Evolutionary conservation across 371 early-diverging fungal genomes (phyloP).

Genomic region (Entomophthora muscae): DNA sequence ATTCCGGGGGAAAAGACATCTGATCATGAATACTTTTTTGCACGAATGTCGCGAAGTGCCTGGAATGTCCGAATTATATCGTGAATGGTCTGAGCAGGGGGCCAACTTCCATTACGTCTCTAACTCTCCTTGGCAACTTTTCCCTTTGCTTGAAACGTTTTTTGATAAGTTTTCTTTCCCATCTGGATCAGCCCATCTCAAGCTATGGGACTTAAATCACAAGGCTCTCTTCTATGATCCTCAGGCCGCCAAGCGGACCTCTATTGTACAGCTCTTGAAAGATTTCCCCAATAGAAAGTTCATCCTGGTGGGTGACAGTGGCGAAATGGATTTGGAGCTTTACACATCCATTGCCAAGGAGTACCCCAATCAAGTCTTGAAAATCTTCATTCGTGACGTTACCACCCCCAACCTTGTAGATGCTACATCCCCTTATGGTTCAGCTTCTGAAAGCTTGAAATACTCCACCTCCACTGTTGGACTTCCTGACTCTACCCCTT

Average conservation of each 20-base stretch:
- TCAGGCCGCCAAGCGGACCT: conserved; percentile 20
- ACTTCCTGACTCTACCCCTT: neutral
- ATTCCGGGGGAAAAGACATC: conserved; percentile 38
- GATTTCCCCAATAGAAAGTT: conserved; percentile 73
- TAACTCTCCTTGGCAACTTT: conserved; percentile 77
- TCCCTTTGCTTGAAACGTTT: conserved; percentile 52
- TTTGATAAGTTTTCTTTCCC: conserved; percentile 53
- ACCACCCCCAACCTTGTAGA: conserved; percentile 16
- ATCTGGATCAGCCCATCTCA: conserved; percentile 53
- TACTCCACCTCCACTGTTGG: neutral
- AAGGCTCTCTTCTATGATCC: conserved; percentile 21
- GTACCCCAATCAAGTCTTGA: conserved; percentile 43
- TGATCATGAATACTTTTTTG: conserved; percentile 50
- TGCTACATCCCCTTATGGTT: too few species aligned
- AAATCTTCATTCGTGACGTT: conserved; percentile 75
- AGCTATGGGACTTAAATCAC: conserved; percentile 23
- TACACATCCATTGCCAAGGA: conserved; percentile 39
- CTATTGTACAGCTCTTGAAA: conserved; percentile 20
- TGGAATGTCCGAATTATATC: conserved; percentile 22
- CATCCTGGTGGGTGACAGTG: conserved; percentile 79
- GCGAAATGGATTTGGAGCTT: conserved; percentile 75
- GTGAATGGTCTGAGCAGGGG: conserved; percentile 31
- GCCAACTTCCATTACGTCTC: conserved; percentile 79
- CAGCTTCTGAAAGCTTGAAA: neutral
- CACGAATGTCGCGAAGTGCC: conserved; percentile 26